These are phyloP conservation scores for Piromyces sp. DNA, from an alignment of 192 early-diverging fungal genomes.

Conservation along the genomic window DNA sequence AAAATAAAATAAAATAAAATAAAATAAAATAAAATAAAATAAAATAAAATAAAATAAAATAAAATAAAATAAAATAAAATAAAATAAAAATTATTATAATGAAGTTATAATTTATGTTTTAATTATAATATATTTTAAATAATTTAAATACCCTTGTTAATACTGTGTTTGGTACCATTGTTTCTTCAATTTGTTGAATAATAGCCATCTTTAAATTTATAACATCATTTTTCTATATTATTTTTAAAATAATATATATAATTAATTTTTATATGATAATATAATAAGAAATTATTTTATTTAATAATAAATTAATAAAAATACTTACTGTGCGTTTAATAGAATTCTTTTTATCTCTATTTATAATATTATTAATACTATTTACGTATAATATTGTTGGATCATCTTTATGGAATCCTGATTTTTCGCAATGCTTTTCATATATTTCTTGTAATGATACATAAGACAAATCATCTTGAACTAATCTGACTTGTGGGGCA, in stretches of 20 bases:
- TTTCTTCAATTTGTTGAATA: conserved; percentile 66
- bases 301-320: background rate
- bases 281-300: too few relatives aligned
- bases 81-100: background rate
- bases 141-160: conserved; percentile 43
- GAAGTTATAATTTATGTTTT: background rate
- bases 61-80: too few relatives aligned
- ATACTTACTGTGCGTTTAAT: conserved; percentile 30
- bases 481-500: conserved; percentile 76
- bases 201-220: conserved; percentile 68
- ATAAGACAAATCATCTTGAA: conserved; percentile 82
- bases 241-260: conserved; percentile 2
- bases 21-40: too few relatives aligned
- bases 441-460: conserved; percentile 83
- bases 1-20: too few relatives aligned
- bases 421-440: conserved; percentile 62
- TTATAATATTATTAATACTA: conserved; percentile 45
- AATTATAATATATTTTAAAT: background rate
- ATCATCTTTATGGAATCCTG: conserved; percentile 67
- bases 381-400: conserved; percentile 65
- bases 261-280: background rate
- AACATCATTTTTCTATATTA: conserved; percentile 38
- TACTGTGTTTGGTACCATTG: conserved; percentile 70
- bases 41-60: too few relatives aligned
- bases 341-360: conserved; percentile 3